A percentile compares a stretch with the other conserved stretches of the same genome.
These are phyloP conservation scores for Colletotrichum costaricense DNA, from an alignment of 2,329 filamentous ascomycete genomes.

Conservation along the genomic window DNA sequence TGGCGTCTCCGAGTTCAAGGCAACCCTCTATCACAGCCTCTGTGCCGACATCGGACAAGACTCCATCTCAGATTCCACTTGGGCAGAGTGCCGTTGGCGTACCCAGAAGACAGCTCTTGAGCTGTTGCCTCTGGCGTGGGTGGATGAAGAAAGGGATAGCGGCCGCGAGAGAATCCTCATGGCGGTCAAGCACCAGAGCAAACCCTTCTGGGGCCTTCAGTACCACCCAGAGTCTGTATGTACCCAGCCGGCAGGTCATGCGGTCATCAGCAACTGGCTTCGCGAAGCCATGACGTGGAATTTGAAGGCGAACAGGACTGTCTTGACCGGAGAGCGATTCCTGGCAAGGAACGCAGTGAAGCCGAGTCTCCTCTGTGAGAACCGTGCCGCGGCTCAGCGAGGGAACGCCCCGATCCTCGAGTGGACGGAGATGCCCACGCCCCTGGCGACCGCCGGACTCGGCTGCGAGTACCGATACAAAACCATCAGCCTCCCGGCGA, in stretches of 20 bases:
- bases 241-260: slow-evolving; percentile 74
- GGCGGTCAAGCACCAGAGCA: slow-evolving; percentile 74
- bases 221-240: slow-evolving; percentile 93
- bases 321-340: slow-evolving; percentile 33
- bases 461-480: slow-evolving; percentile 51
- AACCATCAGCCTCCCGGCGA: slow-evolving; percentile 55
- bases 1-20: slow-evolving; percentile 68
- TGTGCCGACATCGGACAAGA: slow-evolving; percentile 66
- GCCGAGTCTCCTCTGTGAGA: slow-evolving; percentile 47
- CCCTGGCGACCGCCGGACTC: slow-evolving; percentile 44
- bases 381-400: background rate
- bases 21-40: slow-evolving; percentile 82
- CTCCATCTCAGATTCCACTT: slow-evolving; percentile 46
- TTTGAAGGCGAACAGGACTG: slow-evolving; percentile 39
- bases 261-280: slow-evolving; percentile 83
- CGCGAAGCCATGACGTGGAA: slow-evolving; percentile 72
- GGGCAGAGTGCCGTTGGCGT: slow-evolving; percentile 54
- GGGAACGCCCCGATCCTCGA: slow-evolving; percentile 9
- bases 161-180: slow-evolving; percentile 73
- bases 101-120: slow-evolving; percentile 49
- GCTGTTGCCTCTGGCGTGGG: slow-evolving; percentile 72
- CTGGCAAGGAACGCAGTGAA: slow-evolving; percentile 47
- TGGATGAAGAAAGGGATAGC: slow-evolving; percentile 55
- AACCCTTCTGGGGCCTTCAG: slow-evolving; percentile 88
- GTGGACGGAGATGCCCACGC: slow-evolving; percentile 20